A percentile compares a stretch with the other conserved stretches of the same genome.
These are phyloP conservation scores for Hondaea fermentalgiana DNA, from an alignment of 108 stramenopile genomes.

Conservation along the genomic window DNA sequence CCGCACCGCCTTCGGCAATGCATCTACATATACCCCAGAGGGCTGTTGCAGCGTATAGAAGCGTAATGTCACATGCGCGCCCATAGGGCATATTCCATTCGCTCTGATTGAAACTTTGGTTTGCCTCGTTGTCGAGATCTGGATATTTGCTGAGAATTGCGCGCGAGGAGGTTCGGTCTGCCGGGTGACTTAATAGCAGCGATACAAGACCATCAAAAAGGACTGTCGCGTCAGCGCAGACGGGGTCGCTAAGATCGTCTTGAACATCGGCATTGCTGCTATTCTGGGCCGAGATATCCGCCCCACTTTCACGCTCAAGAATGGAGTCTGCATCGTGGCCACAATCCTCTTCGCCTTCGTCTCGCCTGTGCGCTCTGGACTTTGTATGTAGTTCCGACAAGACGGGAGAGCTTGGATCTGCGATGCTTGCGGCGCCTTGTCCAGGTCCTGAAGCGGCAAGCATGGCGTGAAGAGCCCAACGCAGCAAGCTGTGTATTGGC, in stretches of 20 bases:
- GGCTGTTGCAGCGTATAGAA: not conserved
- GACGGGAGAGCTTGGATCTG: not conserved
- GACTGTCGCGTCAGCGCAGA: not conserved
- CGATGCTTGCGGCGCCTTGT: not conserved
- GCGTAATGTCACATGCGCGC: not conserved
- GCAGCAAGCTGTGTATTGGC: not conserved
- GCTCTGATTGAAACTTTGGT: not conserved
- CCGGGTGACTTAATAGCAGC: not conserved
- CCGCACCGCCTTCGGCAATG: not conserved
- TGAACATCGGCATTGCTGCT: too few relatives aligned
- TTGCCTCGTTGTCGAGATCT: not conserved
- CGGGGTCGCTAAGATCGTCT: too few relatives aligned
- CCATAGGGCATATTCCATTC: slow-evolving; percentile 4
- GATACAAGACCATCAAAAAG: not conserved
- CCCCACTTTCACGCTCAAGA: too few relatives aligned
- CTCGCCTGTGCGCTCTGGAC: too few relatives aligned
- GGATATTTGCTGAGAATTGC: not conserved
- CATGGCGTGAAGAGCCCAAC: not conserved
- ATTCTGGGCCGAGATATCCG: too few relatives aligned
- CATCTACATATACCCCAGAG: not conserved
- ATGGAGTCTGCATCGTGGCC: too few relatives aligned
- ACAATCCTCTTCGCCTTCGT: too few relatives aligned
- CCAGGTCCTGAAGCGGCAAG: not conserved
- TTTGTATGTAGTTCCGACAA: not conserved
- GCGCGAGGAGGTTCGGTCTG: not conserved